These are phyloP conservation scores for Pisolithus tinctorius DNA, from an alignment of 768 basidiomycete species.

Conservation along the genomic window DNA sequence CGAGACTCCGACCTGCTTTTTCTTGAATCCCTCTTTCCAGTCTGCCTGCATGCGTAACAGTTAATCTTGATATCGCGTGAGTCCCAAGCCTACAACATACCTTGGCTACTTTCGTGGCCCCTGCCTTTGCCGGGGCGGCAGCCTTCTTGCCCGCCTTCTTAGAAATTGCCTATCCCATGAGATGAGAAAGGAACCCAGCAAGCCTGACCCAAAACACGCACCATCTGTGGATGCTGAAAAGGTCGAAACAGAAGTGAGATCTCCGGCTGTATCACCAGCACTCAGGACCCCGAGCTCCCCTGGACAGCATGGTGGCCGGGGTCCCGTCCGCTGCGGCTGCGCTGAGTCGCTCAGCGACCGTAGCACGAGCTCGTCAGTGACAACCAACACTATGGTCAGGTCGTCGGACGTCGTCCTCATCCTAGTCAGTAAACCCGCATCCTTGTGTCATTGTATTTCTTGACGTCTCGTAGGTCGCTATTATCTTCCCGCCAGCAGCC, in stretches of 20 bases:
- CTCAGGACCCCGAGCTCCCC: background rate
- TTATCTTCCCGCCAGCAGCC: slow-evolving; percentile 78
- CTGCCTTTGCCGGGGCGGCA: slow-evolving; percentile 49
- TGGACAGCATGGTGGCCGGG: slow-evolving; percentile 7
- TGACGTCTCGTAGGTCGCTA: slow-evolving; percentile 49
- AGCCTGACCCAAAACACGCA: slow-evolving; percentile 1
- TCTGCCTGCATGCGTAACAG: slow-evolving; percentile 60
- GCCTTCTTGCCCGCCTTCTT: slow-evolving; percentile 90
- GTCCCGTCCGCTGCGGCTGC: slow-evolving; percentile 18
- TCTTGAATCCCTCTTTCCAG: slow-evolving; percentile 99
- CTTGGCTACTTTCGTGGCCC: slow-evolving; percentile 65
- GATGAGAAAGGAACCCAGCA: slow-evolving; percentile 2
- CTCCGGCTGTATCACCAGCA: background rate
- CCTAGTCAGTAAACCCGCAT: slow-evolving; percentile 40
- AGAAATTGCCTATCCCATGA: slow-evolving; percentile 57
- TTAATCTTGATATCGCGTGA: slow-evolving; percentile 4
- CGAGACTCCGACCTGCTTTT: slow-evolving; percentile 95
- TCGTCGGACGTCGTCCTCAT: slow-evolving; percentile 76
- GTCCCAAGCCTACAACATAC: slow-evolving; percentile 31
- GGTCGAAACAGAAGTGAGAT: background rate
- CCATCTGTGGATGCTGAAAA: slow-evolving; percentile 15
- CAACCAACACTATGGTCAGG: slow-evolving; percentile 33
- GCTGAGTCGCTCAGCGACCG: background rate
- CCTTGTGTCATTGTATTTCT: background rate
- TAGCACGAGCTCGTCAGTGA: background rate